These are phyloP conservation scores for Cryptosporidium tyzzeri DNA, from an alignment of 169 alveolate genomes.

Conservation along the genomic window DNA sequence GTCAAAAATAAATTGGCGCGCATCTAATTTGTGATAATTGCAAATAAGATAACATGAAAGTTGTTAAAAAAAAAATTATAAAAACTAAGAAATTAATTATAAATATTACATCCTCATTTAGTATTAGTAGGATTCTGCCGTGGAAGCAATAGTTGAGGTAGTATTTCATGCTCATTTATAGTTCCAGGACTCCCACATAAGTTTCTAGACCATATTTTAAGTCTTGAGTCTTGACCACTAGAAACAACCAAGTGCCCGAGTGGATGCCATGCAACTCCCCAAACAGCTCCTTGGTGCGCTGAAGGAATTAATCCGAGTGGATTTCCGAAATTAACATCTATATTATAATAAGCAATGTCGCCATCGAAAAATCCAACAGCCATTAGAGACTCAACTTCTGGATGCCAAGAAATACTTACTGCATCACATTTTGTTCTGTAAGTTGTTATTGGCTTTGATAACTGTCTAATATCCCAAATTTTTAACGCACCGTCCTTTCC, in stretches of 20 bases:
- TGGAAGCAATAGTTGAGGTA: slow-evolving; percentile 61
- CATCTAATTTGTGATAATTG: neutral
- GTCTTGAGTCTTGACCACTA: slow-evolving; percentile 85
- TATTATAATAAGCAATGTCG: slow-evolving; percentile 54
- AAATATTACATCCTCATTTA: neutral
- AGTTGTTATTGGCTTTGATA: slow-evolving; percentile 55
- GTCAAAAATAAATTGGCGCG: slow-evolving; percentile 8
- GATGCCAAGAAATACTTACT: slow-evolving; percentile 76
- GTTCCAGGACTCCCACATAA: slow-evolving; percentile 69
- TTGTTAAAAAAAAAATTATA: slow-evolving; percentile 1
- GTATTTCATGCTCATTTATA: slow-evolving; percentile 66
- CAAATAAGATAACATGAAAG: neutral
- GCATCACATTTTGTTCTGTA: slow-evolving; percentile 74
- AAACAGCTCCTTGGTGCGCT: slow-evolving; percentile 75
- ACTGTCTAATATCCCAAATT: slow-evolving; percentile 84
- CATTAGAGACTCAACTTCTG: slow-evolving; percentile 72
- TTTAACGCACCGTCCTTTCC: slow-evolving; percentile 86
- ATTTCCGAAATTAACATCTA: slow-evolving; percentile 31
- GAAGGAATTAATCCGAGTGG: slow-evolving; percentile 68
- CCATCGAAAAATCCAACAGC: slow-evolving; percentile 74
- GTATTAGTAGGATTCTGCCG: slow-evolving; percentile 5
- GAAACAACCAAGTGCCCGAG: slow-evolving; percentile 90
- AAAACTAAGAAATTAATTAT: neutral
- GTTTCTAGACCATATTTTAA: slow-evolving; percentile 70
- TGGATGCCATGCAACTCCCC: slow-evolving; percentile 87